These are phyloP conservation scores for Kuraishia molischiana DNA, from an alignment of 805 yeast genomes.

Conservation along the genomic window DNA sequence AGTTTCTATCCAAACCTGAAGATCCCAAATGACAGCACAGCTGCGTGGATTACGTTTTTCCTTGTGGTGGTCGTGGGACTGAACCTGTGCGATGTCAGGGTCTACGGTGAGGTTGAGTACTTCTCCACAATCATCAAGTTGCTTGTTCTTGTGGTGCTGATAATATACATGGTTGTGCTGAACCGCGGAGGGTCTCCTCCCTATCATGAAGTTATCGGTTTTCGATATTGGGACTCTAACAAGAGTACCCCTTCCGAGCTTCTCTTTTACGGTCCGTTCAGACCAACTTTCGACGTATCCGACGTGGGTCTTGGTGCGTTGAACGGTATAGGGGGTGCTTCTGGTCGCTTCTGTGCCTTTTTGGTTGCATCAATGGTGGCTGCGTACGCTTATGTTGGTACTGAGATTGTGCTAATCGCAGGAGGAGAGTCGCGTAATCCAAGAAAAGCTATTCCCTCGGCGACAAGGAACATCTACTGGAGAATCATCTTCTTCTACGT, in stretches of 20 bases:
- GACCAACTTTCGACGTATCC: constrained; percentile 61
- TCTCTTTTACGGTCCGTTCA: constrained; percentile 58
- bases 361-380: constrained; percentile 54
- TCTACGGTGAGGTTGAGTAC: constrained; percentile 70
- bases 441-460: constrained; percentile 64
- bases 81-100: constrained; percentile 59
- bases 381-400: constrained; percentile 71
- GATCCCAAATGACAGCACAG: constrained; percentile 42
- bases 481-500: constrained; percentile 57
- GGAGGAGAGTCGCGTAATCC: constrained; percentile 85
- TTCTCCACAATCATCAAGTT: constrained; percentile 50
- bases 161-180: constrained; percentile 54
- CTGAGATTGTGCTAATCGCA: constrained; percentile 75
- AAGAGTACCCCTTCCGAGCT: constrained; percentile 36
- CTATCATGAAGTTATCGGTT: constrained; percentile 42
- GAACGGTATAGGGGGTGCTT: constrained; percentile 49
- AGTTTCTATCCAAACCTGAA: constrained; percentile 51
- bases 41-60: constrained; percentile 61
- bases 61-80: constrained; percentile 33
- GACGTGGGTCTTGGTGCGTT: constrained; percentile 47
- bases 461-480: constrained; percentile 68
- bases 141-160: constrained; percentile 37
- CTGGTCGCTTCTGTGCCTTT: constrained; percentile 53
- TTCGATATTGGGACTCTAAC: constrained; percentile 54
- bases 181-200: constrained; percentile 49